Percentiles rank a stretch among this genome's conserved stretches.
These are phyloP conservation scores for Cladosporium phlei DNA, from an alignment of 2,329 filamentous ascomycete genomes.

Conservation along the genomic window DNA sequence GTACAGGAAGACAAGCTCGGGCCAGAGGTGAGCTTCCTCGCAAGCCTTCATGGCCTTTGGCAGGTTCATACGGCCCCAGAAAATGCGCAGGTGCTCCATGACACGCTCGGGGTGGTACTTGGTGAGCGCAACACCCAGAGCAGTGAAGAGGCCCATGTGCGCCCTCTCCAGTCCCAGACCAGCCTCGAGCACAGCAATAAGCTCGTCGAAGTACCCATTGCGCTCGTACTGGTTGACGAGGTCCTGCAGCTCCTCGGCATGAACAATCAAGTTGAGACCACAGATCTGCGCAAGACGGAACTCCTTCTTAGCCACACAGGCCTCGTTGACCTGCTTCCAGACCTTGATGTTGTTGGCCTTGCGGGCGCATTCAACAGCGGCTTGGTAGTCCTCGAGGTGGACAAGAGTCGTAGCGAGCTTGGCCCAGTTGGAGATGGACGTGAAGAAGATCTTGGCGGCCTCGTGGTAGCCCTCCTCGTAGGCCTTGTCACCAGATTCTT, in stretches of 20 bases:
- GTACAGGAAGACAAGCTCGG: constrained; percentile 89
- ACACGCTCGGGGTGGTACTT: constrained; percentile 93
- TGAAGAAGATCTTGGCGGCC: constrained; percentile 98
- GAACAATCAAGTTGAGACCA: constrained; percentile 94
- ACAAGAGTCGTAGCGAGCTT: constrained; percentile 97
- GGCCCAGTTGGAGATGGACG: constrained; percentile 98
- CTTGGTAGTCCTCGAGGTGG: constrained; percentile 95
- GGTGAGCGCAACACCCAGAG: constrained; percentile 82
- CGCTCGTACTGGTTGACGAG: constrained; percentile 95
- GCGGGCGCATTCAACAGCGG: constrained; percentile 92
- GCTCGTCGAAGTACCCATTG: constrained; percentile 97
- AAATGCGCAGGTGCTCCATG: constrained; percentile 98
- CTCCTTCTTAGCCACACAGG: constrained; percentile 95
- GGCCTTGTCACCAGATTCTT: constrained; percentile 96
- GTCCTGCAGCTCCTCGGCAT: constrained; percentile 89
- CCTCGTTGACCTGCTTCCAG: constrained; percentile 97
- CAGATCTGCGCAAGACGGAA: constrained; percentile 98
- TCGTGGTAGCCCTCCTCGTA: constrained; percentile 91
- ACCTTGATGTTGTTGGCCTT: constrained; percentile 99
- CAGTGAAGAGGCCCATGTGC: constrained; percentile 97
- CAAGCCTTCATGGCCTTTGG: constrained; percentile 92
- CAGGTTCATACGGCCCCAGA: constrained; percentile 96
- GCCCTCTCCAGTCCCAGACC: constrained; percentile 74
- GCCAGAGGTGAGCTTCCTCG: constrained; percentile 94
- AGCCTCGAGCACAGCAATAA: constrained; percentile 89